Conservation (phyloP, 768 basidiomycete genomes). For the Lactifluus piperatus region DNA sequence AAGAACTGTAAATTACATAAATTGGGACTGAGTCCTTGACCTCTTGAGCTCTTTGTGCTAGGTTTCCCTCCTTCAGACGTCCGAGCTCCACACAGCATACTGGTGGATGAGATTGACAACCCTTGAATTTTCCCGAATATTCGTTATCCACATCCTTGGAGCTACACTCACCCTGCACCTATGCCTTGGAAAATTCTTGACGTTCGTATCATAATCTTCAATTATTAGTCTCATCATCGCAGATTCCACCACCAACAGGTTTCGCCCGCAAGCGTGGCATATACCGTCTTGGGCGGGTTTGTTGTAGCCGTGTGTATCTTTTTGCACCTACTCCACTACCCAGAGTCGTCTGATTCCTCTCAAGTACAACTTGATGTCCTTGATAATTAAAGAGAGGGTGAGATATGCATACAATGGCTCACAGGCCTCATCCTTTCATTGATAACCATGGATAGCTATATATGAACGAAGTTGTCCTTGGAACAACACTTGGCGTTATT, state of each 20-base stretch:
- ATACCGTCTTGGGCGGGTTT: conserved; percentile 55
- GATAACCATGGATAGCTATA: conserved; percentile 44
- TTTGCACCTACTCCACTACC: neutral
- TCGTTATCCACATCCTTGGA: too few relatives aligned
- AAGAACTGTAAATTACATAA: too few relatives aligned
- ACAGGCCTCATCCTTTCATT: neutral
- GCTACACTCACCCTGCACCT: neutral
- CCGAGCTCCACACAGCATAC: too few relatives aligned
- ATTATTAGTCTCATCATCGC: conserved; percentile 19
- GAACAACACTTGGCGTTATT: conserved; percentile 57
- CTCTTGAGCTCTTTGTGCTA: neutral
- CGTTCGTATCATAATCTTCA: conserved; percentile 13
- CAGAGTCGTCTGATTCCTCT: conserved; percentile 2
- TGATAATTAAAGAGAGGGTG: conserved; percentile 77
- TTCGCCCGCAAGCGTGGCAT: conserved; percentile 44
- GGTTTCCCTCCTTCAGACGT: neutral
- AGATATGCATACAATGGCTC: neutral
- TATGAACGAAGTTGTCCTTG: conserved; percentile 90
- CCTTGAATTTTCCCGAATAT: neutral
- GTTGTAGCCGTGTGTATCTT: conserved; percentile 35
- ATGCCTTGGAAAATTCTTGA: conserved; percentile 18
- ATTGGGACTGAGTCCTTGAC: too few relatives aligned
- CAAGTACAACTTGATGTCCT: conserved; percentile 78
- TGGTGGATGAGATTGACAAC: neutral
- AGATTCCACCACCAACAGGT: conserved; percentile 33